phyloP scores from a whole-genome alignment of 148 eudicot species.

The Limonium bicolor region DNA sequence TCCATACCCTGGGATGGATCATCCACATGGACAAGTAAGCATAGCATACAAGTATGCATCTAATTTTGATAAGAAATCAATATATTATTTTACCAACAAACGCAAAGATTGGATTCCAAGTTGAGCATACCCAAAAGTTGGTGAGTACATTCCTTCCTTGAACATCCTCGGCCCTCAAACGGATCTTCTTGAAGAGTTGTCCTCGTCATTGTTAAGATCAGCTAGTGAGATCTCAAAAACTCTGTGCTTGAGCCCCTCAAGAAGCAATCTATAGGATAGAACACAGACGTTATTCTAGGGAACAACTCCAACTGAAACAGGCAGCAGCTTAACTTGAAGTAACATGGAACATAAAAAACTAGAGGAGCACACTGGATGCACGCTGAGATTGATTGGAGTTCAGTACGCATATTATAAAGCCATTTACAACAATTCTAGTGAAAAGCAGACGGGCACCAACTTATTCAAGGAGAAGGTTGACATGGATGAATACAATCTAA shows the following conservation, averaged over 20 bases:
- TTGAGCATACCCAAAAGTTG: not conserved
- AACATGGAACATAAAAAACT: not conserved
- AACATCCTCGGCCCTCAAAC: constrained; percentile 6
- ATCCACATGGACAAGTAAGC: not conserved
- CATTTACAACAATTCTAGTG: not conserved
- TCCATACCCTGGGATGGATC: constrained; percentile 4
- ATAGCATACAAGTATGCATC: not conserved
- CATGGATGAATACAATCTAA: not conserved
- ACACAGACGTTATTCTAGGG: too few relatives aligned
- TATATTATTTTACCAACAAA: not conserved
- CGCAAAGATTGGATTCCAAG: not conserved
- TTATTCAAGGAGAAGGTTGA: too few relatives aligned
- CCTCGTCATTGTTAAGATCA: constrained; percentile 5
- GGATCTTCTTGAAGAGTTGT: constrained; percentile 6
- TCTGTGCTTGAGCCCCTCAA: constrained; percentile 6
- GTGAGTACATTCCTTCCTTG: constrained; percentile 6
- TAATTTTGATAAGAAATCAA: not conserved
- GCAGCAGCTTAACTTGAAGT: not conserved
- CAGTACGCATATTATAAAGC: too few relatives aligned
- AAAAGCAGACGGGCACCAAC: not conserved
- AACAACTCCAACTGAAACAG: not conserved
- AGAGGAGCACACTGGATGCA: not conserved
- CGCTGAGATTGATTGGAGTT: too few relatives aligned
- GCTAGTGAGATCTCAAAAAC: constrained; percentile 3
- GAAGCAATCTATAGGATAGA: constrained; percentile 1